phyloP scores from a whole-genome alignment of 306 rosid species.

The Prinsepia uniflora region DNA sequence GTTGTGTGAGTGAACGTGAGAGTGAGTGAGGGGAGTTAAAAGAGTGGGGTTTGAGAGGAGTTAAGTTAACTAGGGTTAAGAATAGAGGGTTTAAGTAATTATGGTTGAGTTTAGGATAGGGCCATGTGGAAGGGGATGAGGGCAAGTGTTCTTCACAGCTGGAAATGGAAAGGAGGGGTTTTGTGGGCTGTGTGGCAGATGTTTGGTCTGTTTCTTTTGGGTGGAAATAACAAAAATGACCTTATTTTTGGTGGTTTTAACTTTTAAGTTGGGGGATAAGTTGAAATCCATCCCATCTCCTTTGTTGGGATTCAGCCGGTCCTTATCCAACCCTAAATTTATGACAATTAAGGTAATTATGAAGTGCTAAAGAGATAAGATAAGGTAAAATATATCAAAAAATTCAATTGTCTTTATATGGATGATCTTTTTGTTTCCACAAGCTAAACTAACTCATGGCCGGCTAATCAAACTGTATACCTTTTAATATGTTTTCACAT shows the following conservation, averaged over 20 bases:
- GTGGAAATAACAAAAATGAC: slow-evolving; percentile 16
- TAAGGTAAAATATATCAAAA: slow-evolving; percentile 6
- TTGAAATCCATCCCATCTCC: too few species aligned
- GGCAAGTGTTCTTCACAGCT: slow-evolving; percentile 54
- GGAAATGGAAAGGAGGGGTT: slow-evolving; percentile 45
- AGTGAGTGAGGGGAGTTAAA: too few species aligned
- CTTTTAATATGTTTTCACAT: slow-evolving; percentile 17
- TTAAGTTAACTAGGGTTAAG: slow-evolving; percentile 19
- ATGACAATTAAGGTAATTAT: neutral
- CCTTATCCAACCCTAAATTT: slow-evolving; percentile 20
- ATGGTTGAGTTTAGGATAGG: slow-evolving; percentile 24
- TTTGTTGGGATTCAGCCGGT: slow-evolving; percentile 20
- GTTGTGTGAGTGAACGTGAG: slow-evolving; percentile 1
- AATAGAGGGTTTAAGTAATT: slow-evolving; percentile 36
- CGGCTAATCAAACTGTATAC: neutral
- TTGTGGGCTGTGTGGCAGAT: slow-evolving; percentile 30
- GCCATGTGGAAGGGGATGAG: slow-evolving; percentile 25
- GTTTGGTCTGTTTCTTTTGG: neutral
- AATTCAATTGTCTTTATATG: slow-evolving; percentile 18
- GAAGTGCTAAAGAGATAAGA: neutral
- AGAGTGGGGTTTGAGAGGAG: too few species aligned
- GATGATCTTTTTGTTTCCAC: too few species aligned
- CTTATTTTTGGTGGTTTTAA: neutral
- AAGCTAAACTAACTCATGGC: slow-evolving; percentile 14
- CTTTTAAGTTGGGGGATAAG: neutral